These are phyloP conservation scores for Penicillium sp. DNA, from an alignment of 2,329 filamentous ascomycete species.

Conservation along the genomic window DNA sequence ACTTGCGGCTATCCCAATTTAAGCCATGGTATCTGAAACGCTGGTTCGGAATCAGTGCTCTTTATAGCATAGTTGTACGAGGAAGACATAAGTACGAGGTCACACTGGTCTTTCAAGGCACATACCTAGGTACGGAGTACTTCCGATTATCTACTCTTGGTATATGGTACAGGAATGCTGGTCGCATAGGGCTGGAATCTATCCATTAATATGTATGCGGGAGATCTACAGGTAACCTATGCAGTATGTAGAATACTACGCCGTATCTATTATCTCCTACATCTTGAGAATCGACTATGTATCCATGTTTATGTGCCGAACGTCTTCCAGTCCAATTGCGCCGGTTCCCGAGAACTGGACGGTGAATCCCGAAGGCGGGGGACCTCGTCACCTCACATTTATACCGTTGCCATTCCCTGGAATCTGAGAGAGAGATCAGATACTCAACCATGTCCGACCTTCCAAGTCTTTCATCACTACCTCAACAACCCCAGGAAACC, in stretches of 20 bases:
- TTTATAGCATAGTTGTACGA: conserved; percentile 6
- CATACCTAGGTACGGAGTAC: neutral
- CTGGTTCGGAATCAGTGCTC: conserved; percentile 11
- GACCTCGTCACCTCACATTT: conserved; percentile 5
- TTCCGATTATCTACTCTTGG: neutral
- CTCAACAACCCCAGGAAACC: conserved; percentile 51
- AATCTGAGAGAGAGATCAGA: neutral
- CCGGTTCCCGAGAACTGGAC: conserved; percentile 8
- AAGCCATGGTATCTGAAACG: conserved; percentile 19
- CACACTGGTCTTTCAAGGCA: neutral
- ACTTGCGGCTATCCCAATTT: conserved; percentile 25
- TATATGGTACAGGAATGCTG: neutral
- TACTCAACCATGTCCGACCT: conserved; percentile 39
- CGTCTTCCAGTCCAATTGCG: neutral
- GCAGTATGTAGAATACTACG: neutral
- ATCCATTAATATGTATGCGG: neutral
- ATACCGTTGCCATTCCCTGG: neutral
- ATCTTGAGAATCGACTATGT: too few relatives aligned
- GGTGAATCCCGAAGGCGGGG: conserved; percentile 18
- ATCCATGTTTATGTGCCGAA: neutral
- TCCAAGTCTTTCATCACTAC: conserved; percentile 56
- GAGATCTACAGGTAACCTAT: neutral
- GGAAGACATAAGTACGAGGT: neutral
- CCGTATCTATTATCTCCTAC: too few relatives aligned
- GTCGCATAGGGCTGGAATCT: neutral